Evolutionary conservation across 2,329 filamentous ascomycete genomes (phyloP).

Genomic region (Exophiala calicioides): DNA sequence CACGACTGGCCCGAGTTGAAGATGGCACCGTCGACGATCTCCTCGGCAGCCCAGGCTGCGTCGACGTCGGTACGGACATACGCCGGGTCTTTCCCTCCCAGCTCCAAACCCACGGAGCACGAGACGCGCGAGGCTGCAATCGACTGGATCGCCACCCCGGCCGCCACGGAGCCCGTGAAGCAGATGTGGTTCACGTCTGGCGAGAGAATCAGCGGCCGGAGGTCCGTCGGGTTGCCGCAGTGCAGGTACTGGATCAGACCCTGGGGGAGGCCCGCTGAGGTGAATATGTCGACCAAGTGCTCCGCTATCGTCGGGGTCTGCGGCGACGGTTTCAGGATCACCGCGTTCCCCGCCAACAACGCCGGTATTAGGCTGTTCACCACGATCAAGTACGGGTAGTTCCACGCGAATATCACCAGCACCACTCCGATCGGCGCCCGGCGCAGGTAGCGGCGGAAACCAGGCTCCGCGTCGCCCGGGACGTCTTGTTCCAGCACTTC

Average conservation of each 20-base stretch:
- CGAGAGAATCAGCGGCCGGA: constrained; percentile 76
- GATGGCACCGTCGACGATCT: constrained; percentile 92
- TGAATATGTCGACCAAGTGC: constrained; percentile 74
- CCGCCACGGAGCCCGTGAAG: constrained; percentile 91
- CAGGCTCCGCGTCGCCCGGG: constrained; percentile 77
- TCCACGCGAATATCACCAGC: constrained; percentile 92
- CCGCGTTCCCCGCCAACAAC: constrained; percentile 83
- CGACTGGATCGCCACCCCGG: constrained; percentile 80
- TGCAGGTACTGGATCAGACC: constrained; percentile 93
- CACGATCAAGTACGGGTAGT: constrained; percentile 92
- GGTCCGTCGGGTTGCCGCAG: constrained; percentile 72
- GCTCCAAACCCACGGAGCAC: constrained; percentile 76
- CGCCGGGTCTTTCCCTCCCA: constrained; percentile 92
- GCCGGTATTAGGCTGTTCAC: constrained; percentile 91
- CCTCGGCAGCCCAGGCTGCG: constrained; percentile 83
- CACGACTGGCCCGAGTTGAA: constrained; percentile 99
- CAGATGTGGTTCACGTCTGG: constrained; percentile 78
- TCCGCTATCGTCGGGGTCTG: constrained; percentile 93
- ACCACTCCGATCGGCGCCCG: constrained; percentile 87
- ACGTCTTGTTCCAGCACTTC: constrained; percentile 74
- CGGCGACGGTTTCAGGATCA: constrained; percentile 92
- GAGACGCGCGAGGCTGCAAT: constrained; percentile 71
- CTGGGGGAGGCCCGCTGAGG: constrained; percentile 75
- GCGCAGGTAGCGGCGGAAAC: constrained; percentile 86
- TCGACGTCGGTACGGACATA: constrained; percentile 87